Evolutionary conservation across 345 rosid genomes (phyloP).

Genomic region (Salix viminalis): DNA sequence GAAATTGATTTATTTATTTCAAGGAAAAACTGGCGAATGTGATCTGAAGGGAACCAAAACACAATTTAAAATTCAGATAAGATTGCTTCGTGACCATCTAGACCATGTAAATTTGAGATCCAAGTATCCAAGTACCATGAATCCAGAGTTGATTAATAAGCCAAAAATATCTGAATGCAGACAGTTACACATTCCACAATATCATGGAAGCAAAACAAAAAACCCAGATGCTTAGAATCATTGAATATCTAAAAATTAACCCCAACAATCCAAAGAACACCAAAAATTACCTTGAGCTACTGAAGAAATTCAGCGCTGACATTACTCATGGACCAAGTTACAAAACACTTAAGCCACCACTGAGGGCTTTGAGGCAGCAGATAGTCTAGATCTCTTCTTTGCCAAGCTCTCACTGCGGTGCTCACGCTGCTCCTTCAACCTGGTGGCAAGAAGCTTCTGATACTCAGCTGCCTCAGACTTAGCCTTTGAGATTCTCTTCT

Average conservation of each 20-base stretch:
- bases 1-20: neutral
- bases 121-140: neutral
- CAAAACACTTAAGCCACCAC: constrained; percentile 4
- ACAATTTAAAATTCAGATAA: no score
- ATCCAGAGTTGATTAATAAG: neutral
- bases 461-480: constrained; percentile 27
- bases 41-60: neutral
- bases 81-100: no score
- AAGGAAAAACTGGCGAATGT: neutral
- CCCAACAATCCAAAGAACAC: neutral
- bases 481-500: constrained; percentile 30
- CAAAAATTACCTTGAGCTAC: constrained; percentile 3
- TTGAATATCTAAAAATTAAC: neutral
- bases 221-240: neutral
- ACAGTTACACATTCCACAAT: neutral
- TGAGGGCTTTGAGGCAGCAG: constrained; percentile 31
- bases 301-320: neutral
- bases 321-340: neutral
- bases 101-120: neutral
- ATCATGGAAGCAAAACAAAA: neutral
- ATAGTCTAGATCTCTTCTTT: constrained; percentile 27
- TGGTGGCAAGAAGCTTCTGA: constrained; percentile 25
- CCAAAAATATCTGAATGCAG: neutral
- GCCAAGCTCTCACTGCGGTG: constrained; percentile 31
- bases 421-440: constrained; percentile 33